Base-by-base conservation (phyloP, 805 yeast genomes). In the Lipomyces japonicus region DNA sequence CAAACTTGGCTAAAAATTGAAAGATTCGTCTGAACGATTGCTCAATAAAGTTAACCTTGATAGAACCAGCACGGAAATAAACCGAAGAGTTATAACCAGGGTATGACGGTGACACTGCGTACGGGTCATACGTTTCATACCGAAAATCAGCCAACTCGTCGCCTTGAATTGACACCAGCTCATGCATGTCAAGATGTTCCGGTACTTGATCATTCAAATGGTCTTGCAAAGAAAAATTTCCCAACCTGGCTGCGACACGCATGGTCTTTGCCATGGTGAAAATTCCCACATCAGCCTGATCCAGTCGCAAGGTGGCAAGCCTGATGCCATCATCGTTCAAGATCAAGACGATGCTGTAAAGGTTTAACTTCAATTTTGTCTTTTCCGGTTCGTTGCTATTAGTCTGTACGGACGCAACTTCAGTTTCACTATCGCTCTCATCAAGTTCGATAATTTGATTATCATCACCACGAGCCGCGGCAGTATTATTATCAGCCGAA, bases 291-390 rank as follows among this genome's bases (percentile, higher is more conserved):
- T 77, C 76, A 2, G 96, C 96, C 9, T 84, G 77, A 38, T 87
- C 81, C 49, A 93, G 71, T 40, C 79, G 76, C 53, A 90, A 63
- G 0, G 96, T 87, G 0, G 96, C 95, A 39, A 93, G 67, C 58
- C 84, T 83, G 43, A 82, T 74, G 3, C 90, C 83, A 50, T 88
- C 95, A 62, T 91, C 97, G 62, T 86, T 85, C 43, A 93, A 70
- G 3, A 86, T 79, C 42, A 87, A 64, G 6, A 82, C 79, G 12
- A 91, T 78, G 62, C 95, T 82, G 39, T 81, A 86, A 61, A 93
- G 70, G 42, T 76, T 76, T 26, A 91, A 72, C 28, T 76, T 73
- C 26, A 90, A 83, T 46, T 80, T 79, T 31, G 89, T 82, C 60
- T 53, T 51, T n/a, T 55, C 57, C 5, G 50, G 59, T 6, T 43